phyloP scores from a whole-genome alignment of 2,329 filamentous ascomycete genomes.

The Monascus ruber region DNA sequence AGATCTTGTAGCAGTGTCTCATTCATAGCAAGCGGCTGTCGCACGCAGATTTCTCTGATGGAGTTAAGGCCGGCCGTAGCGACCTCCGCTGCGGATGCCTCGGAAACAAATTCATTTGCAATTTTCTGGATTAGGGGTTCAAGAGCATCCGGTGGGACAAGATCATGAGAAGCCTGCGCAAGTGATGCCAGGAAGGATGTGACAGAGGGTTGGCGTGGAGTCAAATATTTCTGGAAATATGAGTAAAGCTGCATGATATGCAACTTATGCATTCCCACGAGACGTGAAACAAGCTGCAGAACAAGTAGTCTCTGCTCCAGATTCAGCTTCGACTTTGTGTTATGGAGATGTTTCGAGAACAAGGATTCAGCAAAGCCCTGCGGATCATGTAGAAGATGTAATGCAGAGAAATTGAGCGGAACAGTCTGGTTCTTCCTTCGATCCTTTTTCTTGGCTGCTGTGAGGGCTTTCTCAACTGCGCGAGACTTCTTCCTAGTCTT shows the following conservation, averaged over 20 bases:
- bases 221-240: slow-evolving; percentile 89
- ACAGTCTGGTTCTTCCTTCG: slow-evolving; percentile 81
- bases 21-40: slow-evolving; percentile 92
- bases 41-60: slow-evolving; percentile 83
- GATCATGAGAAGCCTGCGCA: slow-evolving; percentile 79
- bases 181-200: slow-evolving; percentile 88
- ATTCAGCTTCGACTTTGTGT: slow-evolving; percentile 69
- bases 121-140: slow-evolving; percentile 91
- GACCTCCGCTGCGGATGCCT: slow-evolving; percentile 83
- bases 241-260: slow-evolving; percentile 86
- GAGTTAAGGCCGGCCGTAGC: slow-evolving; percentile 85
- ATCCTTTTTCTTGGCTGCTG: slow-evolving; percentile 71
- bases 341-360: slow-evolving; percentile 85
- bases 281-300: slow-evolving; percentile 75
- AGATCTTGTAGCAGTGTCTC: slow-evolving; percentile 93
- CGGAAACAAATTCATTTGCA: slow-evolving; percentile 95
- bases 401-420: slow-evolving; percentile 86
- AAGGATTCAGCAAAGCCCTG: slow-evolving; percentile 86
- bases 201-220: slow-evolving; percentile 75
- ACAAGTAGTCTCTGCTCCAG: slow-evolving; percentile 85
- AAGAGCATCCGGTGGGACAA: slow-evolving; percentile 84
- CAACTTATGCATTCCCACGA: slow-evolving; percentile 87
- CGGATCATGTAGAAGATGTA: slow-evolving; percentile 87
- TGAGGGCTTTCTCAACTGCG: slow-evolving; percentile 65
- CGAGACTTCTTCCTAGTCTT: slow-evolving; percentile 83